Percentiles rank a stretch among this genome's conserved stretches.
These are phyloP conservation scores for Lolium multiflorum DNA, from an alignment of 176 grass and related monocot genomes.

Conservation along the genomic window DNA sequence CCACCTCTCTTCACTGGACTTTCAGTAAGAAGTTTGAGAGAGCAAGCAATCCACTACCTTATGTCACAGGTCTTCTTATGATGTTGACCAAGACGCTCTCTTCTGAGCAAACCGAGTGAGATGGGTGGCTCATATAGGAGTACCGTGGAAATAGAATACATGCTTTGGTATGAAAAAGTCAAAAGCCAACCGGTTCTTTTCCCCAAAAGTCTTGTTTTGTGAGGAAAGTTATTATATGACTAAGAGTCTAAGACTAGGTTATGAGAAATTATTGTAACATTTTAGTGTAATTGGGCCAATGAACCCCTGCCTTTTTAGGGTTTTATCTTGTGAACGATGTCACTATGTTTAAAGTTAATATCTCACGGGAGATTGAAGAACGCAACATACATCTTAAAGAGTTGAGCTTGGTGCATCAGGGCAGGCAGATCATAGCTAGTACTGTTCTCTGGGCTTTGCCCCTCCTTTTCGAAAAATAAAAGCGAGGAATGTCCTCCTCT, in stretches of 20 bases:
- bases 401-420: too few species aligned
- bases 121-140: neutral
- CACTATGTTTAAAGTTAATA: too few species aligned
- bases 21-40: neutral
- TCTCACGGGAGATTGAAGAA: too few species aligned
- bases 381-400: too few species aligned
- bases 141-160: neutral
- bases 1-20: neutral
- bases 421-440: too few species aligned
- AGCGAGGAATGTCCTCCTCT: neutral
- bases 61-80: constrained; percentile 23
- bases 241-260: neutral
- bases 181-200: neutral
- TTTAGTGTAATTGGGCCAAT: neutral
- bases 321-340: too few species aligned
- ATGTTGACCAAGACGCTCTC: neutral
- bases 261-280: neutral
- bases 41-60: neutral
- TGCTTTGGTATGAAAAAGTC: neutral
- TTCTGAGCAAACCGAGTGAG: neutral
- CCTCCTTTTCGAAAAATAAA: neutral
- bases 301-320: too few species aligned
- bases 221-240: neutral
- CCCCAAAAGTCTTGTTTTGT: neutral
- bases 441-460: neutral